Evolutionary conservation across 345 rosid genomes (phyloP).

Genomic region (Camelina neglecta): DNA sequence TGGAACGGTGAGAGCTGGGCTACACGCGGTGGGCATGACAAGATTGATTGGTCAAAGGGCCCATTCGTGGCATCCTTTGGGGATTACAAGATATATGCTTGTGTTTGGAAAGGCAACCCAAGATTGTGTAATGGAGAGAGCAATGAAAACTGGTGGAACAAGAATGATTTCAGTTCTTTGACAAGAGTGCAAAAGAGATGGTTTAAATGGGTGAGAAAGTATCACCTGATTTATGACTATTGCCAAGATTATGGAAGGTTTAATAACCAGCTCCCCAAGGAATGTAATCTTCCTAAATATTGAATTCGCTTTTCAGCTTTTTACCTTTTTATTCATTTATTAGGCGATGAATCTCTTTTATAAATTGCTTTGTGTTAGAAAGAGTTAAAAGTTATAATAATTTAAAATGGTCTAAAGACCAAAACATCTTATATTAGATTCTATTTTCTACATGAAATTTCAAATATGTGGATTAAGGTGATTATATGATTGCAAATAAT

Average conservation of each 20-base stretch:
- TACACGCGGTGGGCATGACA: constrained; percentile 76
- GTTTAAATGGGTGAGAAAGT: constrained; percentile 83
- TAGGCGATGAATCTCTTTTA: background rate
- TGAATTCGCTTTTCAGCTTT: constrained; percentile 29
- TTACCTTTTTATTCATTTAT: background rate
- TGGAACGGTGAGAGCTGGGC: constrained; percentile 97
- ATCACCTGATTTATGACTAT: constrained; percentile 80
- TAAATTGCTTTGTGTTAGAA: background rate
- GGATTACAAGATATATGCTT: constrained; percentile 68
- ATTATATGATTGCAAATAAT: no score
- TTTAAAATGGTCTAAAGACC: no score
- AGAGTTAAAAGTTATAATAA: no score
- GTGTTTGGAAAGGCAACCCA: constrained; percentile 69
- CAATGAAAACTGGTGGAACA: constrained; percentile 78
- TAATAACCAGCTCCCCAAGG: constrained; percentile 65
- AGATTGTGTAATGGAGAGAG: constrained; percentile 63
- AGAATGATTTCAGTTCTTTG: constrained; percentile 49
- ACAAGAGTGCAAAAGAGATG: constrained; percentile 64
- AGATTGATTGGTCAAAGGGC: constrained; percentile 74
- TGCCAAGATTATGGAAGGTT: constrained; percentile 75
- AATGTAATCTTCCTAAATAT: constrained; percentile 78
- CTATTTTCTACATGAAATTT: no score
- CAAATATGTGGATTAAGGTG: no score
- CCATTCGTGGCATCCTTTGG: constrained; percentile 77
- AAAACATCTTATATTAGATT: no score